phyloP scores from a whole-genome alignment of 768 basidiomycete genomes.

The Symmetrospora coprosmae region DNA sequence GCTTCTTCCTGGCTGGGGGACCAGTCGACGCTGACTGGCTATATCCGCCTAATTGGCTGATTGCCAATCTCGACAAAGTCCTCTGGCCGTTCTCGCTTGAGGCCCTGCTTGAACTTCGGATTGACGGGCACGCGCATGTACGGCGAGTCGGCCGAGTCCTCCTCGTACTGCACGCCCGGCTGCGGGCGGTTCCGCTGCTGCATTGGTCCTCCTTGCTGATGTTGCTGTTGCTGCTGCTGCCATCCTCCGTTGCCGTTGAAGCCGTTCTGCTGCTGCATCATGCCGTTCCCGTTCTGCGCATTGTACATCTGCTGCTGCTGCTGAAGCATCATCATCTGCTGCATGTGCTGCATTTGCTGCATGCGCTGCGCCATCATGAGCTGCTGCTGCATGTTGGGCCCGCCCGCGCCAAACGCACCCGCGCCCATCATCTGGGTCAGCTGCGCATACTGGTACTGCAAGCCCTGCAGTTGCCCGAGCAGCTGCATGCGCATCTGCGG shows the following conservation, averaged over 20 bases:
- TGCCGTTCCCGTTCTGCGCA: not conserved
- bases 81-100: slow-evolving; percentile 16
- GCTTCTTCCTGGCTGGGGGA: no score
- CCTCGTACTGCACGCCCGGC: slow-evolving; percentile 3
- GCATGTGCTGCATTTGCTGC: slow-evolving; percentile 1
- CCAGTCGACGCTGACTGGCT: not conserved
- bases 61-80: slow-evolving; percentile 2
- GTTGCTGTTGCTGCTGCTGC: slow-evolving; percentile 3
- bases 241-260: not conserved
- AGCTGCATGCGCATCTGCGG: slow-evolving; percentile 12
- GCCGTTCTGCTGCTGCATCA: slow-evolving; percentile 2
- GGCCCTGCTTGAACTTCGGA: slow-evolving; percentile 12
- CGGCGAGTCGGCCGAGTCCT: slow-evolving; percentile 17
- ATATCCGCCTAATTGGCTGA: not conserved
- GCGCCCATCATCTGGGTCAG: slow-evolving; percentile 4
- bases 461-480: not conserved
- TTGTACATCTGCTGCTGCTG: no score
- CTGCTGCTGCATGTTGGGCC: slow-evolving; percentile 11
- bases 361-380: not conserved
- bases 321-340: slow-evolving; percentile 16
- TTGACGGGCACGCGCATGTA: slow-evolving; percentile 17
- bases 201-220: no score
- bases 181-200: no score
- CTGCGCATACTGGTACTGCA: slow-evolving; percentile 14
- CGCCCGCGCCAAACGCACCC: not conserved